Base-by-base conservation (phyloP, 441 rosid species). In the Brassica balearica region DNA sequence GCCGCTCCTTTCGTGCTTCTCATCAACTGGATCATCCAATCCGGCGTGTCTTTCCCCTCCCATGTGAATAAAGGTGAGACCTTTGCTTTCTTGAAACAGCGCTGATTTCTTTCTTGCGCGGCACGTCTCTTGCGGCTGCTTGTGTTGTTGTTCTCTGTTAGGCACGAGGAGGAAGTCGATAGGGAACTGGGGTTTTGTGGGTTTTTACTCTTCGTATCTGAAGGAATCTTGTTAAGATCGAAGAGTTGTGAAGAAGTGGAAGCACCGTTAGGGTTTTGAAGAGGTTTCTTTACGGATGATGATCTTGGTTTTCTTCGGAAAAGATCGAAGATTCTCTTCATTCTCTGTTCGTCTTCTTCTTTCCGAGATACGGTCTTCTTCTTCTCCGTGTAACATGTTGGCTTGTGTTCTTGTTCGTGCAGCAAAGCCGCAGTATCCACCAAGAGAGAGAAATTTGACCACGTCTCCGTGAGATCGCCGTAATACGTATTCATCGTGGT, bases 71-170 rank as follows among this genome's bases (percentile, higher is more conserved):
- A 19, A 58, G n/a, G n/a, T 8, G 62, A 58, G 1, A 9, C 62
- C n/a, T 58, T 23, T 60, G 32, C 3, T 60, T 10, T 60, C 32
- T 60, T 60, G 64, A 23, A 60, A 11, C 29, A 0, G 12, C 14
- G 32, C 3, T 60, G 32, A 2, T 60, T 60, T 10, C 32, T 1
- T 9, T 60, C 64, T 60, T 23, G 64, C n/a, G 0, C 34, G 8
- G 34, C 64, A 11, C 59, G 60, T 55, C 22, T 55, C 62, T 58
- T 58, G 62, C 62, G 29, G 29, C 22, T 53, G 29, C 10, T 53
- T 53, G n/a, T 2, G 12, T 22, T 7, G 22, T 15, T 59, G 29
- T 59, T 59, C 29, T 22, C 63, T 59, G 63, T 59, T 59, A 20
- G 14, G 29, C 63, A 22, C 32, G 29, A 59, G 11, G 63, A 59